Evolutionary conservation across 2,329 filamentous ascomycete species (phyloP), one percentile per base, ranked within the genome.

Genomic region (Fusarium drepaniforme): DNA sequence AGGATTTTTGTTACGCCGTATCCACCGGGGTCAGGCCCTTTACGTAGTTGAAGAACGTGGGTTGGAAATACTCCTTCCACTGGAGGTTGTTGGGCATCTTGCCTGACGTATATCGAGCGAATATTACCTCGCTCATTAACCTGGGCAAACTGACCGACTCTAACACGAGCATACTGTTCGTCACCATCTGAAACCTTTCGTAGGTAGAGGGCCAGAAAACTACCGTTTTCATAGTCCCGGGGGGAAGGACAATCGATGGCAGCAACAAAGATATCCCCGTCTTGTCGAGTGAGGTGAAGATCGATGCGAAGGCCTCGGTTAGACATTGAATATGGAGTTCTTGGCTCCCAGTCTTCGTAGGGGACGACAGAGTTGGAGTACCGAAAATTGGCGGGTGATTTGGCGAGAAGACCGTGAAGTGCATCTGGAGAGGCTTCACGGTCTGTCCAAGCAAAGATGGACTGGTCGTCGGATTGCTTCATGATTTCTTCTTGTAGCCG

Each of bases 341-440:
- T 74, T 8, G 78, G 77, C 67, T 81, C 79, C 76, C 77, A 81
- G 61, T 82, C 81, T 56, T 80, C 71, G 66, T 80, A 83, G 12
- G 78, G 78, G 11, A 82, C 66, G 3, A 80, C 81, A 21, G 81
- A 74, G 13, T 80, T 81, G 2, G 83, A 83, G 68, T 83, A 81
- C 3, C 81, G 80, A 73, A 87, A 87, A 5, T 80, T 80, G 46
- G 77, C 74, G n/a, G 85, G 21, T 89, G 86, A 73, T 91, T 92
- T 78, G 87, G 86, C 68, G 15, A 80, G 67, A 13, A 80, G 70
- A 2, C 79, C 78, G 30, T 66, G 68, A 7, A 60, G 71, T 2
- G 61, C 60, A 5, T 87, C 86, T 18, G 37, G 3, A 9, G 37
- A 21, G 25, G 25, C 37, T 5, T 30, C 18, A 7, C 12, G 12